Conservation (phyloP, 2,329 filamentous ascomycete genomes). For the Beauveria bassiana region DNA sequence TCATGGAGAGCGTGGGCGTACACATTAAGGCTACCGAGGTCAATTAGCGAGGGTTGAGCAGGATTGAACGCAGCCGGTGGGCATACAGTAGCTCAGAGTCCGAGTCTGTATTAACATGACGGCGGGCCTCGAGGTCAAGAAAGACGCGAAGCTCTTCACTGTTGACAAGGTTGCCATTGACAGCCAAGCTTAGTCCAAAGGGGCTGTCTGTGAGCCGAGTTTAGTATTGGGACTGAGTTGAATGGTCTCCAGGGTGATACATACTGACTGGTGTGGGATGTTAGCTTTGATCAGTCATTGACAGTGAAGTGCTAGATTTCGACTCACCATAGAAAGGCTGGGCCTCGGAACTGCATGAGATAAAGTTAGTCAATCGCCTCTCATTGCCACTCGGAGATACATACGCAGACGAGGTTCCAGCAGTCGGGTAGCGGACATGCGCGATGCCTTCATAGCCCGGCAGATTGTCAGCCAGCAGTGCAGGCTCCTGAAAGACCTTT, state of each 20-base stretch:
- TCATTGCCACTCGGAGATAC: conserved; percentile 6
- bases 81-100: conserved; percentile 69
- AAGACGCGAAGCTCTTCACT: conserved; percentile 60
- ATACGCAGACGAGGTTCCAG: conserved; percentile 59
- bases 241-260: not conserved
- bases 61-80: not conserved
- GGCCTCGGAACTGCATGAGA: conserved; percentile 60
- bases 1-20: conserved; percentile 77
- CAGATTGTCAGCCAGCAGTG: not conserved
- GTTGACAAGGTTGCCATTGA: conserved; percentile 87
- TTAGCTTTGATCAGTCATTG: not conserved
- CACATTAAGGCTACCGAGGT: conserved; percentile 56
- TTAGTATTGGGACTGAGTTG: not conserved
- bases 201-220: conserved; percentile 52
- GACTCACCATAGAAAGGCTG: conserved; percentile 71
- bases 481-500: conserved; percentile 39
- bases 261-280: not conserved
- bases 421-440: conserved; percentile 84
- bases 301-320: not conserved
- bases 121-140: conserved; percentile 69
- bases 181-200: conserved; percentile 50
- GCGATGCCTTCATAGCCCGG: conserved; percentile 40
- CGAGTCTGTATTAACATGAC: conserved; percentile 85
- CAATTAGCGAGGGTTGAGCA: conserved; percentile 6
- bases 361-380: not conserved